Evolutionary conservation across 768 basidiomycete species (phyloP).

Genomic region (Myochromella boudieri): DNA sequence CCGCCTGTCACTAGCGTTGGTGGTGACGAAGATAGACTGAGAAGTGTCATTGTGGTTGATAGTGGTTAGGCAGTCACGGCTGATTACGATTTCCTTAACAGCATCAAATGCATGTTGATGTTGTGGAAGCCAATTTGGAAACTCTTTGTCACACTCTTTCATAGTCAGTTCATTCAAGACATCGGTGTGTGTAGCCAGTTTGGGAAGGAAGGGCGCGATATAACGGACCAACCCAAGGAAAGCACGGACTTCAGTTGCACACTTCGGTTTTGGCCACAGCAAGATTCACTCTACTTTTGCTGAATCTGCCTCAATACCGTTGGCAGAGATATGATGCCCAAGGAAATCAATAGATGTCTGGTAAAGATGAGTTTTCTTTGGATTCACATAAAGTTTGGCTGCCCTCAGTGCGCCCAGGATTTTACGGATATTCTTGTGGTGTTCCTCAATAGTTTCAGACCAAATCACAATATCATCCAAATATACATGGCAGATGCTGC

Average conservation of each 20-base stretch:
- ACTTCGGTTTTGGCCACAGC: conserved; percentile 18
- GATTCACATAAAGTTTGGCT: neutral
- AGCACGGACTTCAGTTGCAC: conserved; percentile 14
- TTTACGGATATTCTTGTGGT: conserved; percentile 7
- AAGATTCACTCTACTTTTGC: conserved; percentile 20
- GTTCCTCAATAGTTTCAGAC: conserved; percentile 19
- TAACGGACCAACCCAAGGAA: conserved; percentile 19
- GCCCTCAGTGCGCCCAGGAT: conserved; percentile 14
- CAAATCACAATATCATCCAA: conserved; percentile 27
- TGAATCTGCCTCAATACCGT: neutral
- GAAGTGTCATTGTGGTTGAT: neutral
- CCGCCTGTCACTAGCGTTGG: neutral
- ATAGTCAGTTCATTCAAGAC: conserved; percentile 16
- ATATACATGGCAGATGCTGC: conserved; percentile 18
- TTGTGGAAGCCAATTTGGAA: neutral
- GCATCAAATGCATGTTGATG: neutral
- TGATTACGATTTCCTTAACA: neutral
- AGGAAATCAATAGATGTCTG: conserved; percentile 3
- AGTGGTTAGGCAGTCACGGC: neutral
- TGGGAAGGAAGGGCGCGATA: conserved; percentile 20
- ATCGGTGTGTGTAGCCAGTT: conserved; percentile 19
- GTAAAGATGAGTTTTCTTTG: neutral
- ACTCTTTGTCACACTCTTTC: conserved; percentile 12
- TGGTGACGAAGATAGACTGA: neutral
- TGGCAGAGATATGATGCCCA: neutral